Evolutionary conservation across 75 land plant species (phyloP).

Genomic region (Adiantum capillusveneris): DNA sequence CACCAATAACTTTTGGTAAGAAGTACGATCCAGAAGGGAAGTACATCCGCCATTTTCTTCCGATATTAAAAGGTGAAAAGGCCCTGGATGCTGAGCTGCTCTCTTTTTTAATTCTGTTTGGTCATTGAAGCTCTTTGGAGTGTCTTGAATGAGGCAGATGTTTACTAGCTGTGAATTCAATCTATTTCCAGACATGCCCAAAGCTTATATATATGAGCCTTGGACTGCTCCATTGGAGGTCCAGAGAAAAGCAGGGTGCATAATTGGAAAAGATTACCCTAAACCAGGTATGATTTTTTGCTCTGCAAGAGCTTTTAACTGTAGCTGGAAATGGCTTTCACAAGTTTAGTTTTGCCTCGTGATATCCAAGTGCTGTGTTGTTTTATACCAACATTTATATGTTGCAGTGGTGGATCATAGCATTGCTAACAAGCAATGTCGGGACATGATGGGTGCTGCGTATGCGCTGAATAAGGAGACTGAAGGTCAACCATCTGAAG

Average conservation of each 20-base stretch:
- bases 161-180: no score
- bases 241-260: slow-evolving; percentile 74
- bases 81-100: background rate
- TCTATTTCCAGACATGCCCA: slow-evolving; percentile 89
- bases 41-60: slow-evolving; percentile 75
- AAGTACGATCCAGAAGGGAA: slow-evolving; percentile 83
- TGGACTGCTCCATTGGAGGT: slow-evolving; percentile 84
- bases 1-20: slow-evolving; percentile 85
- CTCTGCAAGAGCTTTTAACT: no score
- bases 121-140: no score
- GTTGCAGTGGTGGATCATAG: slow-evolving; percentile 67
- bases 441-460: slow-evolving; percentile 50
- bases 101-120: no score
- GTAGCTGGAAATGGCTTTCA: no score
- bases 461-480: slow-evolving; percentile 50
- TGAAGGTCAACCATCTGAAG: slow-evolving; percentile 21
- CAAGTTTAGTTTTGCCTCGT: no score
- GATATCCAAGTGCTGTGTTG: no score
- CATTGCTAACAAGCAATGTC: slow-evolving; percentile 73
- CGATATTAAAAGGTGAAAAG: slow-evolving; percentile 74
- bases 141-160: no score
- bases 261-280: slow-evolving; percentile 85
- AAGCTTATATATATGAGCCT: slow-evolving; percentile 87
- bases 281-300: slow-evolving; percentile 55
- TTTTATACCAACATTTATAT: background rate